Base-by-base conservation (phyloP, 2,329 filamentous ascomycete species). In the Epichloe sylvatica region DNA sequence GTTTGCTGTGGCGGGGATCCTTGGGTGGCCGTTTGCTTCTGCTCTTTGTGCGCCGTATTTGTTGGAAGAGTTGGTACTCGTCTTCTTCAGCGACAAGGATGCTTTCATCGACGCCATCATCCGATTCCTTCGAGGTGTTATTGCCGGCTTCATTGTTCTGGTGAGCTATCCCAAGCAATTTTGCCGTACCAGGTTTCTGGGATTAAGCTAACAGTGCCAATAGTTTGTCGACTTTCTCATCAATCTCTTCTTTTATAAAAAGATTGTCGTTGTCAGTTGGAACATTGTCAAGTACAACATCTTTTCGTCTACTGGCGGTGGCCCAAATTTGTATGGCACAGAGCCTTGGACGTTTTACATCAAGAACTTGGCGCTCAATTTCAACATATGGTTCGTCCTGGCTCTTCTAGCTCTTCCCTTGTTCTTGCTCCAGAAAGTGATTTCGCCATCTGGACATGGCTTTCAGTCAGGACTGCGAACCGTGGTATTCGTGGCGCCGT, bases 281-380 rank as follows among this genome's bases (percentile, higher is more conserved):
- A 96, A 96, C 62, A 97, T 98, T 60, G 82, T 98, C 60, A 79
- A 84, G 55, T 98, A 98, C 75, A 98, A 98, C 63, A 80, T 98
- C 41, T 91, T 98, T 62, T 85, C 86, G 7, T 81, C 80, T 6
- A 77, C 79, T 0, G 86, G 82, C 34, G 92, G 91, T 34, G 92
- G 91, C 0, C 92, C 92, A 0, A 79, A 95, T 49, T 85, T 98
- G 36, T 98, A 96, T 60, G 92, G 92, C 42, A 94, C 87, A 1
- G 92, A 98, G 67, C 87, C 91, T 1, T 97, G 91, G 92, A 84
- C 90, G 48, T 98, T 96, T 64, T 98, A 98, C 67, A 74, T 95
- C 58, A 85, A 86, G 58, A 98, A 98, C 59, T 70, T 98, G 41
- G 70, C 84, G 15, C 74, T 98, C 51, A 98, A 98, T 70, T 98